Evolutionary conservation across 768 basidiomycete species (phyloP).

Genomic region (Boletales sp.): DNA sequence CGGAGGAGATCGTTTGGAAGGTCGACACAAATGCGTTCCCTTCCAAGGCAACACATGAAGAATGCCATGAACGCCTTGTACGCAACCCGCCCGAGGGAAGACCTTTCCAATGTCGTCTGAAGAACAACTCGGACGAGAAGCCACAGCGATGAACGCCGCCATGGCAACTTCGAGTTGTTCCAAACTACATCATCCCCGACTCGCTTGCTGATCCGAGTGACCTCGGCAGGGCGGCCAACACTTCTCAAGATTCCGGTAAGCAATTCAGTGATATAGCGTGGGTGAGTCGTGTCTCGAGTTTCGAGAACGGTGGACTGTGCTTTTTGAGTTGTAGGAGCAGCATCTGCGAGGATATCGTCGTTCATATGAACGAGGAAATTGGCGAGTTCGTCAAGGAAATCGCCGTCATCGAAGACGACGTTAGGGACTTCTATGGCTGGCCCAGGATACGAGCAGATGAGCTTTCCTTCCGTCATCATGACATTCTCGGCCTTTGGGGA

Average conservation of each 20-base stretch:
- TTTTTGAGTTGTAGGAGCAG: conserved; percentile 33
- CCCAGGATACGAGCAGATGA: conserved; percentile 45
- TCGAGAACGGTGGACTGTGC: conserved; percentile 34
- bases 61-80: conserved; percentile 36
- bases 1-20: conserved; percentile 34
- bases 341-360: conserved; percentile 30
- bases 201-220: conserved; percentile 36
- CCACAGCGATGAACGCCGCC: conserved; percentile 51
- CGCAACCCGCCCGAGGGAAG: conserved; percentile 4
- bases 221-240: conserved; percentile 28
- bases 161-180: conserved; percentile 37
- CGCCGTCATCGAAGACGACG: conserved; percentile 20
- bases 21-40: not conserved
- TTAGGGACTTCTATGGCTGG: conserved; percentile 38
- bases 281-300: conserved; percentile 36
- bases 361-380: conserved; percentile 34
- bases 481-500: conserved; percentile 35
- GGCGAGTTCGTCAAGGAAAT: conserved; percentile 34
- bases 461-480: conserved; percentile 38
- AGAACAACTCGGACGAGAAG: conserved; percentile 45
- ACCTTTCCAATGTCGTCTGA: conserved; percentile 33
- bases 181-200: conserved; percentile 48
- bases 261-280: conserved; percentile 44
- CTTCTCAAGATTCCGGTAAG: conserved; percentile 42
- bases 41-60: conserved; percentile 19